Percentiles rank a stretch among this genome's conserved stretches.
phyloP scores from a whole-genome alignment of 2,329 filamentous ascomycete species.

The Talaromyces sp. region DNA sequence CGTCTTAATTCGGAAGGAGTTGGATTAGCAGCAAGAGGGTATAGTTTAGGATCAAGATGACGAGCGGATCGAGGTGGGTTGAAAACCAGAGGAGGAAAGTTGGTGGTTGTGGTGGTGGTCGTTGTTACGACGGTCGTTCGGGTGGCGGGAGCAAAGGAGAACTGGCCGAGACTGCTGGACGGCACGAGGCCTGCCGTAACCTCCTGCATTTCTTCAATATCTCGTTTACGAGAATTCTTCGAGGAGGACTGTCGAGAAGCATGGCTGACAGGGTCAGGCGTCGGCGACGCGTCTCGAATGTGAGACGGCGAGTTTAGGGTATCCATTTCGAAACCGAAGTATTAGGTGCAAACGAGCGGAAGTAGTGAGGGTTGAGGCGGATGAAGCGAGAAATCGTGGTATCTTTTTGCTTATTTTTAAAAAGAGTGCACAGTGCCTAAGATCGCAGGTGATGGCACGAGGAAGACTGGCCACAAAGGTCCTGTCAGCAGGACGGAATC shows the following conservation, averaged over 20 bases:
- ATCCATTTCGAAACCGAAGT: conserved; percentile 6
- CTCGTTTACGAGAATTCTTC: conserved; percentile 17
- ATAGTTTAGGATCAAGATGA: conserved; percentile 79
- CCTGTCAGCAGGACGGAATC: conserved; percentile 10
- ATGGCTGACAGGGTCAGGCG: conserved; percentile 5
- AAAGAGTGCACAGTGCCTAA: not conserved
- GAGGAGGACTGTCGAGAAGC: conserved; percentile 6
- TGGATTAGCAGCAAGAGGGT: conserved; percentile 76
- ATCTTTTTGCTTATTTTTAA: not conserved
- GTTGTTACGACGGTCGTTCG: conserved; percentile 74
- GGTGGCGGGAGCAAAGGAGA: conserved; percentile 60
- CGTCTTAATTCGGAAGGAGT: conserved; percentile 75
- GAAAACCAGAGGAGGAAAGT: conserved; percentile 78
- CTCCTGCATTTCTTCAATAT: conserved; percentile 26
- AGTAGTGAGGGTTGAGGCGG: not conserved
- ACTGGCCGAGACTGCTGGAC: conserved; percentile 51
- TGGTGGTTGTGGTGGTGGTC: conserved; percentile 79
- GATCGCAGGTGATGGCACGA: not conserved
- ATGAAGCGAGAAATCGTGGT: not conserved
- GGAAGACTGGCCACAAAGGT: conserved; percentile 12
- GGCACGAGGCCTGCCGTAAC: conserved; percentile 19
- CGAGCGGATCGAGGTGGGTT: conserved; percentile 66
- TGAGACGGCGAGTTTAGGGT: conserved; percentile 9
- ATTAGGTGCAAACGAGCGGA: not conserved
- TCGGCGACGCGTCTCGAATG: conserved; percentile 14